Evolutionary conservation across 1,284 basidiomycete species (phyloP), one percentile per base, ranked within the genome.

Genomic region (Papiliotrema laurentii): DNA sequence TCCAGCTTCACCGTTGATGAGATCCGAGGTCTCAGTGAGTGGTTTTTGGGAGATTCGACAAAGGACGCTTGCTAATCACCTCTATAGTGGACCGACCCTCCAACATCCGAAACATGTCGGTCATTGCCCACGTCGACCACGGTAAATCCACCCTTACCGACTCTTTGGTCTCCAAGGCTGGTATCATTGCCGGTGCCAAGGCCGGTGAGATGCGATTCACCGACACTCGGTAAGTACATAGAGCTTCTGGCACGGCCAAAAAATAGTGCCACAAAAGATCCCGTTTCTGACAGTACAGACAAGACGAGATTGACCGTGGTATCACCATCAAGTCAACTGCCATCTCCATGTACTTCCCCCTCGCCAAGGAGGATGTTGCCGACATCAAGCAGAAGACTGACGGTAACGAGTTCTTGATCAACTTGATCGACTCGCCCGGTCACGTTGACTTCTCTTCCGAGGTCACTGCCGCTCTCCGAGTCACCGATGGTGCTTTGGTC

Each of bases 251-350:
- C n/a, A n/a, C n/a, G n/a, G 35, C 30, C 44, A 22, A 38, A 25
- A 35, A 5, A 22, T 35, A 11, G 7, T 19, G 26, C 34, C 19
- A 38, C 30, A 22, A n/a, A n/a, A n/a, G n/a, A n/a, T n/a, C n/a
- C n/a, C n/a, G n/a, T 36, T 45, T 35, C 38, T 28, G 26, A 45
- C 36, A 26, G 7, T 30, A 31, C 51, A 80, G 94, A 81, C 84
- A 89, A 36, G 96, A 99, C 75, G 96, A 99, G 80, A 98, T 97
- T 76, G 96, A 98, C 76, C 93, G 96, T 79, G 96, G 96, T 82
- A 99, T 99, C 71, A 99, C 96, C 54, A 99, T 99, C 81, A 99
- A 99, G 80, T 98, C 96, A 43, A 99, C 96, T 41, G 96, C 94
- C 72, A 97, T 98, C 75, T 97, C 96, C 55, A 98, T 98, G 96